Evolutionary conservation across 169 alveolate genomes (phyloP).

Genomic region (Eimeria sp.): DNA sequence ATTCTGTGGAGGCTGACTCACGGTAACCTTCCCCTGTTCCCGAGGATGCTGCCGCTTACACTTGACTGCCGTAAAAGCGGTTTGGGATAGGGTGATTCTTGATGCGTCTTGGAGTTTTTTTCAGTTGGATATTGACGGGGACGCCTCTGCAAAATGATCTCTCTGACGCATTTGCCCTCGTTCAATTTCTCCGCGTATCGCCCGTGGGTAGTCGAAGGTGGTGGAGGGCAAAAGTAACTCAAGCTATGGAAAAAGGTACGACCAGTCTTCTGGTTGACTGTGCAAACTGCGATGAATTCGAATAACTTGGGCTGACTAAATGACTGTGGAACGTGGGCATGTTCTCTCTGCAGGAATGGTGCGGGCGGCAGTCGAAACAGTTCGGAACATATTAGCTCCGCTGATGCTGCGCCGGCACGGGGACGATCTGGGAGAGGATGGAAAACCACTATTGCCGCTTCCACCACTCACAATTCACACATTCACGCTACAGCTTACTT

Average conservation of each 20-base stretch:
- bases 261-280: not conserved
- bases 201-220: constrained; percentile 91
- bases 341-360: constrained; percentile 82
- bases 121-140: constrained; percentile 96
- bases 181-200: constrained; percentile 93
- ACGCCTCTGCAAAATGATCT: constrained; percentile 97
- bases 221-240: constrained; percentile 90
- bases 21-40: constrained; percentile 36
- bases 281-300: not conserved
- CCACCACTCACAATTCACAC: constrained; percentile 92
- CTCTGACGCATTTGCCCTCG: constrained; percentile 93
- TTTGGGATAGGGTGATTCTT: not conserved
- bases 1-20: constrained; percentile 91
- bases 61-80: not conserved
- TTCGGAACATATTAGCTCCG: constrained; percentile 91
- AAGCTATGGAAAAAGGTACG: constrained; percentile 83
- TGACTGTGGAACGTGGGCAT: not conserved
- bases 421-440: constrained; percentile 89
- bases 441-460: constrained; percentile 88
- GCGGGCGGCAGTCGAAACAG: constrained; percentile 86
- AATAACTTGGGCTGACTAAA: not conserved
- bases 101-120: not conserved
- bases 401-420: constrained; percentile 95
- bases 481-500: constrained; percentile 88
- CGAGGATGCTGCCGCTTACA: not conserved